Evolutionary conservation across 257 asterid species (phyloP), one percentile per base, ranked within the genome.

Genomic region (Solanum megistacrolobum): DNA sequence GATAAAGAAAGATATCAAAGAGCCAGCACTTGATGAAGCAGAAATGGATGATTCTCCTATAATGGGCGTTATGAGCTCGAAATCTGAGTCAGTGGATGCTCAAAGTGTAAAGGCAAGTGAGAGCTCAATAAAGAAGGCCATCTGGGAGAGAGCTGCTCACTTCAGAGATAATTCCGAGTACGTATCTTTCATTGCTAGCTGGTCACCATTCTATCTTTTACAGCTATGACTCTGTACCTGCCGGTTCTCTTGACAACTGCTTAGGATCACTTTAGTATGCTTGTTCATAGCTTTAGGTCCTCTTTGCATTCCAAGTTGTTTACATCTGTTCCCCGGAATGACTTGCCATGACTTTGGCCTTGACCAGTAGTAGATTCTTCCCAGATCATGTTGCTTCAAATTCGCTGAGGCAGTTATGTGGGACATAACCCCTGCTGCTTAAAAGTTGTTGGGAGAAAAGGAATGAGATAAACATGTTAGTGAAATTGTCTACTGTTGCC

Each of bases 21-120:
- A 87, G 82, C 60, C 91, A 36, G 87, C 90, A 86, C 39, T 83
- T 76, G 94, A 91, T 35, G 96, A 93, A 55, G 91, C 92, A 62
- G 88, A 89, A 83, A 87, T 89, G 91, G 98, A 96, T 84, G 99
- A 94, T 90, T 97, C 98, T 82, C 99, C 99, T 87, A 93, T 96
- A 88, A 93, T 94, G 98, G 99, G 98, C 39, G 94, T 96, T 86
- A 87, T 95, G 86, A 89, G 92, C 83, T 87, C 92, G 38, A 94
- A 92, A 87, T 85, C 94, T 83, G 98, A 89, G 83, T 38, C 35
- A n/a, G 92, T 52, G 91, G 92, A 88, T 60, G 76, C 90, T 88
- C 92, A 89, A 89, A 92, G 68, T 86, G 88, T 90, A 72, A 88
- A 90, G 85, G 87, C 90, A 88, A 94, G 91, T 46, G 94, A 97